Evolutionary conservation across 2,329 filamentous ascomycete species (phyloP), one percentile per base, ranked within the genome.

Genomic region (Fusarium sp.): DNA sequence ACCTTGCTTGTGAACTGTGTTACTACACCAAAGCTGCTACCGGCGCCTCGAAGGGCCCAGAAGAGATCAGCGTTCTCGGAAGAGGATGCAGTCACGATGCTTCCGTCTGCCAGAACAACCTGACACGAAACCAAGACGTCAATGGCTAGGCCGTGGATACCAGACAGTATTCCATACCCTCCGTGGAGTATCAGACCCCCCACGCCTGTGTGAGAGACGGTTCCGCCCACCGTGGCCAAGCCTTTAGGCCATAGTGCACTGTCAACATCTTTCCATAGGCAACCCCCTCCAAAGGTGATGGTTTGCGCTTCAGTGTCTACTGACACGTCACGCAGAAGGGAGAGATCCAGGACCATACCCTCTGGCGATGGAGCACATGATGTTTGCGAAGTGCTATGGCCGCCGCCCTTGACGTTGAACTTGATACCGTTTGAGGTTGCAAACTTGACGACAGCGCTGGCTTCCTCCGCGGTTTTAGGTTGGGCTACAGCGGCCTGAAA

Each of bases 141-240:
- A 11, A 82, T 74, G 5, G 78, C 71, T 10, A 90, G 78, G 0
- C 89, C 89, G 52, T 87, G 78, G 32, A 79, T 77, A 1, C 85
- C 84, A 25, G 81, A 83, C 17, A 90, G 76, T 75, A 84, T 83
- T 2, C 88, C 87, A 69, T 86, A 87, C 2, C 87, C 88, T 23
- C 87, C 87, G 1, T 86, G 86, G 2, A 89, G 74, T 0, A 84
- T 82, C 15, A 90, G 77, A 0, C 86, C 88, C 3, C 86, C 87
- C 7, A 90, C 84, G 7, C 88, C 88, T 2, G 87, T 90, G 65
- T 89, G 85, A 41, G 85, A 85, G 11, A 90, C 86, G 0, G 87
- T 88, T 4, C 88, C 88, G 10, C 87, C 87, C 0, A 89, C 85
- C 2, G 86, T 86, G 3, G 86, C 87, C 4, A 90, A 80, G 0